These are phyloP conservation scores for Termitomyces sp. DNA, from an alignment of 768 basidiomycete species.

Conservation along the genomic window DNA sequence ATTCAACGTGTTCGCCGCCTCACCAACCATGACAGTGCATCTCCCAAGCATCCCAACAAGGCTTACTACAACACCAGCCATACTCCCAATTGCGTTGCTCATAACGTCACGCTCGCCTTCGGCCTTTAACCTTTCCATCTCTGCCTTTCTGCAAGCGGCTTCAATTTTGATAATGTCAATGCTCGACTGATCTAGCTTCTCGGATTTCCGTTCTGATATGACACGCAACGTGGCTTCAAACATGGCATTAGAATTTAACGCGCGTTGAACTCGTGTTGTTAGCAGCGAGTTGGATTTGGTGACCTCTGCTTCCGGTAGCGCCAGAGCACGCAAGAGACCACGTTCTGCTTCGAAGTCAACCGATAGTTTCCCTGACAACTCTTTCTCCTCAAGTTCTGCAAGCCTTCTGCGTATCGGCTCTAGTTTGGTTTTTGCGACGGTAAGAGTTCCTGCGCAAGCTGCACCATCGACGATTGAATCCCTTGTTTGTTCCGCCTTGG, in stretches of 20 bases:
- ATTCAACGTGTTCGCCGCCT: conserved; percentile 39
- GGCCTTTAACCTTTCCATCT: conserved; percentile 65
- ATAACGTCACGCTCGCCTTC: conserved; percentile 62
- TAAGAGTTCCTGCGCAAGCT: conserved; percentile 61
- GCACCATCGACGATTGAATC: conserved; percentile 73
- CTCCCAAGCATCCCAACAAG: conserved; percentile 80
- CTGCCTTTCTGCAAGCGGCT: conserved; percentile 55
- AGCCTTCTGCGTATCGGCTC: conserved; percentile 57
- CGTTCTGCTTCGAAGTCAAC: conserved; percentile 70
- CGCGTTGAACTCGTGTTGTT: conserved; percentile 54
- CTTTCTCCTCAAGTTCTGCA: conserved; percentile 43
- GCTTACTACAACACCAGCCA: conserved; percentile 61
- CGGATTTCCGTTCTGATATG: conserved; percentile 71
- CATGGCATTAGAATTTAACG: conserved; percentile 71
- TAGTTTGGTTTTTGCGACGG: conserved; percentile 67
- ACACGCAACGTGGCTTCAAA: conserved; percentile 86
- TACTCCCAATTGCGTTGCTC: conserved; percentile 53
- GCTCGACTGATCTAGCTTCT: conserved; percentile 67
- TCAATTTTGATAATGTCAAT: conserved; percentile 69
- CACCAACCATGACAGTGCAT: conserved; percentile 67
- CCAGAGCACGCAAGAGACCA: conserved; percentile 60
- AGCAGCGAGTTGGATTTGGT: conserved; percentile 54
- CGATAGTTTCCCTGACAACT: conserved; percentile 32
- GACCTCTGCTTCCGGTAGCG: conserved; percentile 64
- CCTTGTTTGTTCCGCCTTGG: conserved; percentile 67